phyloP scores from a whole-genome alignment of 1,139 yeast species.

The Geotrichum klebahnii region DNA sequence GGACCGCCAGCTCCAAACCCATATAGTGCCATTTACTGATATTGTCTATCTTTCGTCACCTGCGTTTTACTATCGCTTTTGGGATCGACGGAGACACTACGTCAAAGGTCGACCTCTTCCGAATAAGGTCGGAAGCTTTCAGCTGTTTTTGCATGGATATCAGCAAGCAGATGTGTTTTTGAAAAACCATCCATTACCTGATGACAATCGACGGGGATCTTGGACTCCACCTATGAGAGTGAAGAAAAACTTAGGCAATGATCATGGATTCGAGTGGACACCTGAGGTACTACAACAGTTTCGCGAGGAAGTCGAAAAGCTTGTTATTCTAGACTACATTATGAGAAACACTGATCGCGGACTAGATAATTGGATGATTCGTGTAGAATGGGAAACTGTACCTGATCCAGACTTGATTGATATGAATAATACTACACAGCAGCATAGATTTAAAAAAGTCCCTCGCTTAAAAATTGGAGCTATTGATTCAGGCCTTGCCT shows the following conservation, averaged over 20 bases:
- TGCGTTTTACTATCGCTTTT: slow-evolving; percentile 52
- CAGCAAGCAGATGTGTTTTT: slow-evolving; percentile 61
- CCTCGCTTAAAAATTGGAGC: slow-evolving; percentile 62
- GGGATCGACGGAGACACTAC: slow-evolving; percentile 42
- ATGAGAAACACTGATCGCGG: slow-evolving; percentile 77
- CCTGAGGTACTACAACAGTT: slow-evolving; percentile 49
- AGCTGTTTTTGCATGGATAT: slow-evolving; percentile 57
- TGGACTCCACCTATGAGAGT: not conserved
- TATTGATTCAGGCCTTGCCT: slow-evolving; percentile 70
- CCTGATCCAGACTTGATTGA: slow-evolving; percentile 22
- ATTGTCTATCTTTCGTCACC: slow-evolving; percentile 53
- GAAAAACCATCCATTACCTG: slow-evolving; percentile 55
- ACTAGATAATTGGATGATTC: slow-evolving; percentile 75
- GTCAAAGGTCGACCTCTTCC: slow-evolving; percentile 38
- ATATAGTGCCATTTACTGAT: slow-evolving; percentile 65
- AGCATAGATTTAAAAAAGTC: slow-evolving; percentile 7
- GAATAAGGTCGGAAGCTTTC: slow-evolving; percentile 63
- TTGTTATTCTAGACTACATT: slow-evolving; percentile 66
- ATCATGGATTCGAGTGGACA: slow-evolving; percentile 52
- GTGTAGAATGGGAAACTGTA: slow-evolving; percentile 47
- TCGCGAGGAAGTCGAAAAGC: slow-evolving; percentile 60
- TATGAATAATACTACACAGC: not conserved
- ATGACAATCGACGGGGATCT: slow-evolving; percentile 10
- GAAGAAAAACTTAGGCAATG: slow-evolving; percentile 23
- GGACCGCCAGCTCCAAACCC: slow-evolving; percentile 56